These are phyloP conservation scores for Phytophthora foliorum DNA, from an alignment of 352 stramenopile genomes.

Conservation along the genomic window DNA sequence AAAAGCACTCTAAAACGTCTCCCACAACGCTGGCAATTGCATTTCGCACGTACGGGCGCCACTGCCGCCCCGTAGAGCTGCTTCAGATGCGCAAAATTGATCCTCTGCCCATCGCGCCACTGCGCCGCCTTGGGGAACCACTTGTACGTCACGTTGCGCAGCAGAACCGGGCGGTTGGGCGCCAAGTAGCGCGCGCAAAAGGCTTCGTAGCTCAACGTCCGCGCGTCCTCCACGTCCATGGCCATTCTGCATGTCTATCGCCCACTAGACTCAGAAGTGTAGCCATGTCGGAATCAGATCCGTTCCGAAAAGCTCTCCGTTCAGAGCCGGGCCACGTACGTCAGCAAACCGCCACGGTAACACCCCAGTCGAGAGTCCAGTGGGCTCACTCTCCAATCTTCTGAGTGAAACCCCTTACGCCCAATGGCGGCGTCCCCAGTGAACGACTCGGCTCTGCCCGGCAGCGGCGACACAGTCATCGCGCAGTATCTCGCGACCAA, in stretches of 20 bases:
- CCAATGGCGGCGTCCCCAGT: conserved; percentile 32
- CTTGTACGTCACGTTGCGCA: conserved; percentile 61
- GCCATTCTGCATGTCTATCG: background rate
- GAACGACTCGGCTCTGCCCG: conserved; percentile 7
- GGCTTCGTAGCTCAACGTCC: conserved; percentile 63
- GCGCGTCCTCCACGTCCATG: conserved; percentile 72
- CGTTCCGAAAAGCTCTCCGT: conserved; percentile 3
- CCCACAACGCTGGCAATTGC: background rate
- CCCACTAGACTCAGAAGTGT: conserved; percentile 6
- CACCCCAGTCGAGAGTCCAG: conserved; percentile 1
- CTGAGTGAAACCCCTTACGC: conserved; percentile 17
- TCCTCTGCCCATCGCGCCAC: conserved; percentile 35
- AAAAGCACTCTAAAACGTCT: conserved; percentile 5
- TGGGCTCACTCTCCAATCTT: conserved; percentile 26
- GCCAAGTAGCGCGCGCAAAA: conserved; percentile 85
- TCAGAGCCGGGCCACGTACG: conserved; percentile 12
- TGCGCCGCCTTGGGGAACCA: conserved; percentile 39
- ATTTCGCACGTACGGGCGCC: conserved; percentile 53
- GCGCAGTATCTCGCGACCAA: conserved; percentile 79
- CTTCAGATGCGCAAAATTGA: conserved; percentile 58
- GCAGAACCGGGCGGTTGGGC: conserved; percentile 71
- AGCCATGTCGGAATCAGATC: conserved; percentile 10
- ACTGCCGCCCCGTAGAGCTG: conserved; percentile 55
- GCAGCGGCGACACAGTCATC: conserved; percentile 45
- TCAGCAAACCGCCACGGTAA: conserved; percentile 15